Evolutionary conservation across 2,329 filamentous ascomycete species (phyloP).

Genomic region (Phyllosticta ampelicida): DNA sequence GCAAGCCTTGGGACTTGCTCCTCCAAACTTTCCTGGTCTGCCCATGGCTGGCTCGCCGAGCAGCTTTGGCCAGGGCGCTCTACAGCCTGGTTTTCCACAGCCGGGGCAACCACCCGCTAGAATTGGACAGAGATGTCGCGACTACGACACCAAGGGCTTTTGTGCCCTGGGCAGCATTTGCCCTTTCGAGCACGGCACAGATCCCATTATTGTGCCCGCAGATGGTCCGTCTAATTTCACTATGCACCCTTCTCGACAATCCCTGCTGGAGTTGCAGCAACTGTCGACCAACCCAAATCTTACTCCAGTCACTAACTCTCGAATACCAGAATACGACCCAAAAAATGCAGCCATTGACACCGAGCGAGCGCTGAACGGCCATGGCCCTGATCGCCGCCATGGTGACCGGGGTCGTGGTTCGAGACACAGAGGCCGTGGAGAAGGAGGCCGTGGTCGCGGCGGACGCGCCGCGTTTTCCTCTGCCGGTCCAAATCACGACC

Average conservation of each 20-base stretch:
- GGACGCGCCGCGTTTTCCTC: constrained; percentile 49
- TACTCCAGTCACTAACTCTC: constrained; percentile 11
- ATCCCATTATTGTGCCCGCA: constrained; percentile 34
- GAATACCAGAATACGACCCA: constrained; percentile 46
- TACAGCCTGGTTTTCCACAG: constrained; percentile 13
- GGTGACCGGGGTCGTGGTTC: constrained; percentile 27
- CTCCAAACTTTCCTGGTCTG: constrained; percentile 34
- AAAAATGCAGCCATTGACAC: constrained; percentile 37
- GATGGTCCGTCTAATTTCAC: constrained; percentile 13
- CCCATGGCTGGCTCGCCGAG: constrained; percentile 19
- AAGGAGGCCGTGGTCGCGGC: constrained; percentile 23
- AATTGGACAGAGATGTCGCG: constrained; percentile 46
- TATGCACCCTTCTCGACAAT: background rate
- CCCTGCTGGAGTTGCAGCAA: constrained; percentile 22
- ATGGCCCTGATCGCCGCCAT: constrained; percentile 12
- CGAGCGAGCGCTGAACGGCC: constrained; percentile 18
- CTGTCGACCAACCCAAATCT: background rate
- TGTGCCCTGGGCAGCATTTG: constrained; percentile 59
- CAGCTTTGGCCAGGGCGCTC: constrained; percentile 3
- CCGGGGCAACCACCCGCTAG: constrained; percentile 16
- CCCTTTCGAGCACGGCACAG: constrained; percentile 56
- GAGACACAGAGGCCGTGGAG: constrained; percentile 30
- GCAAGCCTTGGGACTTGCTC: constrained; percentile 41
- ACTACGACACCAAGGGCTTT: constrained; percentile 63
- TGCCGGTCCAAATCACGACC: constrained; percentile 52